Evolutionary conservation across 208 protist species (phyloP), one percentile per base, ranked within the genome.

Genomic region (Trypanosoma mega): DNA sequence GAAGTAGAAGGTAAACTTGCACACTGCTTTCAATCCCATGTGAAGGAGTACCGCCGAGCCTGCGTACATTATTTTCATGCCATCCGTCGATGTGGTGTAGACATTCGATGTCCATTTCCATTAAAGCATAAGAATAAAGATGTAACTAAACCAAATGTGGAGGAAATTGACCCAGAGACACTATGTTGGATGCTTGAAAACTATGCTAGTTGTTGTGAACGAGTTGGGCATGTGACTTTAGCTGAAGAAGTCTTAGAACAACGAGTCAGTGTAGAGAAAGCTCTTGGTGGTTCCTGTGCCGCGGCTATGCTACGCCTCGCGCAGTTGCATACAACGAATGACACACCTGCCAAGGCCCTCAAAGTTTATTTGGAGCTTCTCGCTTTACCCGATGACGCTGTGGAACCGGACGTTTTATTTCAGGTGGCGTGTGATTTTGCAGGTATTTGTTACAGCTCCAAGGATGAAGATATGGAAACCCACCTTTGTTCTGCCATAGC

Each of bases 1-100:
- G 80, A 85, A 47, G 78, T 89, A n/a, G 79, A 93, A 49, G 72
- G 64, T 1, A 75, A 80, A 51, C 51, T 90, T 37, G 87, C 80
- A 7, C 69, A 87, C 59, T 91, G 83, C 48, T 74, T 87, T 48
- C 83, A 90, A 60, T 67, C 59, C 7, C 72, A 83, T 63, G 87
- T 93, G 16, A 74, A 82, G 23, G 87, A 91, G 39, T 82, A 85
- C 61, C 47, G 53, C 26, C 79, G 86, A 6, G 86, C 86, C 9
- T 74, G 80, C 54, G 45, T 64, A 47, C 80, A 90, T 66, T 93
- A 82, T 71, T 72, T 71, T 18, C 61, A 63, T 37, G 77, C 73
- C 2, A 36, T 89, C 44, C 57, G 67, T 27, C 27, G 53, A 20
- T 70, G 64, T 44, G 64, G 64, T 14, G 24, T 70, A 30, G 11